Evolutionary conservation across 129 eudicot species (phyloP).

Genomic region (carrot (Daucus carota)): DH1_v3.0 NC_030382.2:54453501-54454000

Average conservation of each 20-base stretch:
- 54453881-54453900: not conserved
- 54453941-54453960: not conserved
- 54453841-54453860: not conserved
- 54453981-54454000: slow-evolving; percentile 12
- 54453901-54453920: not conserved
- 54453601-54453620: not conserved
- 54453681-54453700: not conserved
- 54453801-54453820: not conserved
- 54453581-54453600: not conserved
- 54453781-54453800: not conserved
- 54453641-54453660: not conserved
- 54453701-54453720: not conserved
- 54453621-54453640: not conserved
- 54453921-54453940: not conserved
- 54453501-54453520: not conserved
- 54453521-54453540: not conserved
- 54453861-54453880: not conserved
- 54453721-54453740: not conserved
- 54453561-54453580: not conserved
- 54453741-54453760: not conserved
- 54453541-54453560: not conserved
- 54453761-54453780: not conserved
- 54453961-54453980: not conserved
- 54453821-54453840: not conserved
- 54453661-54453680: not conserved